Percentiles rank a stretch among this genome's conserved stretches.
Evolutionary conservation across 2,329 filamentous ascomycete genomes (phyloP).

Genomic region (Fusarium kyushuense): DNA sequence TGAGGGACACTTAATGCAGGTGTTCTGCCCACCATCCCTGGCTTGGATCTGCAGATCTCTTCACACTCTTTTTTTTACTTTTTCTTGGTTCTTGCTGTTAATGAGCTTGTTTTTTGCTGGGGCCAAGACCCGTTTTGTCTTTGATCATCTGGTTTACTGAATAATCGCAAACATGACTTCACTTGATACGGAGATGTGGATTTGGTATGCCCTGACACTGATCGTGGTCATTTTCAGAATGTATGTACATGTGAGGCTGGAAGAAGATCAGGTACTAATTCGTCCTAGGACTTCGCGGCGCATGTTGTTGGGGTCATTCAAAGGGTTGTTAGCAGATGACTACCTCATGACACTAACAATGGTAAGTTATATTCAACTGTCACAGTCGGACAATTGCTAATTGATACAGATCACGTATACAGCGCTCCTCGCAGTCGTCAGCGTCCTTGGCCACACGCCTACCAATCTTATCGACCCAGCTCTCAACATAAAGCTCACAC

Average conservation of each 20-base stretch:
- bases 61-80: not conserved
- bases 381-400: not conserved
- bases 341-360: slow-evolving; percentile 65
- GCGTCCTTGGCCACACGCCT: slow-evolving; percentile 53
- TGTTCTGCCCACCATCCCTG: slow-evolving; percentile 19
- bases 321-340: slow-evolving; percentile 64
- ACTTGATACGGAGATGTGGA: slow-evolving; percentile 55
- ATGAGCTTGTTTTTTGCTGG: slow-evolving; percentile 17
- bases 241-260: slow-evolving; percentile 43
- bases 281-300: slow-evolving; percentile 52
- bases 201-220: slow-evolving; percentile 56
- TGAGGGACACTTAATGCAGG: slow-evolving; percentile 3
- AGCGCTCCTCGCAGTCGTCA: slow-evolving; percentile 38
- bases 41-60: slow-evolving; percentile 22
- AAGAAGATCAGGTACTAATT: slow-evolving; percentile 11
- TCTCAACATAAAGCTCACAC: slow-evolving; percentile 60
- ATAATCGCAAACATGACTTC: slow-evolving; percentile 36
- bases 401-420: slow-evolving; percentile 34
- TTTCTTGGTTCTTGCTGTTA: not conserved
- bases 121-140: slow-evolving; percentile 1
- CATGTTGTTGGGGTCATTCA: slow-evolving; percentile 57
- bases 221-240: slow-evolving; percentile 55
- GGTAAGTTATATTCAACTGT: slow-evolving; percentile 48
- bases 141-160: not conserved
- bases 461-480: slow-evolving; percentile 68